Evolutionary conservation across 495 filamentous ascomycete genomes (phyloP).

Genomic region (Xylaria intraflava): DNA sequence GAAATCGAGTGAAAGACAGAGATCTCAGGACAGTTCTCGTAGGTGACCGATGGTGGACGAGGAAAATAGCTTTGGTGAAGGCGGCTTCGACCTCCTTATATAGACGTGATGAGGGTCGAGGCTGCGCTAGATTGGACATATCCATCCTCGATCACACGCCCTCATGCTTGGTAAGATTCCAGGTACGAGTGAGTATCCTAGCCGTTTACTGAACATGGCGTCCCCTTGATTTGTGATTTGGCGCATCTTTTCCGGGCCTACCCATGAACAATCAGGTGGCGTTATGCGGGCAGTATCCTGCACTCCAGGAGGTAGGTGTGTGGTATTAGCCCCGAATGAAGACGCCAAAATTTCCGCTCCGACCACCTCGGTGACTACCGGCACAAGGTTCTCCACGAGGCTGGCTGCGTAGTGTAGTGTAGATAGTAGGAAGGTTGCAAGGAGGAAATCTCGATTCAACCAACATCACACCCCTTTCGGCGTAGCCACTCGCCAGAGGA

Average conservation of each 20-base stretch:
- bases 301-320: not conserved
- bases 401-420: too few species aligned
- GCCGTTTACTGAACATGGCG: not conserved
- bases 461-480: too few species aligned
- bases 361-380: too few species aligned
- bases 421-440: too few species aligned
- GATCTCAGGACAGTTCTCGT: not conserved
- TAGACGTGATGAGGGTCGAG: not conserved
- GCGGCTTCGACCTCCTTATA: conserved; percentile 2
- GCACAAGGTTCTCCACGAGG: too few species aligned
- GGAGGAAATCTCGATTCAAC: too few species aligned
- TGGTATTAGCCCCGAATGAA: not conserved
- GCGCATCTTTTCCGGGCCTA: not conserved
- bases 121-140: not conserved
- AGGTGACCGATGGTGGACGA: not conserved
- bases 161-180: too few species aligned
- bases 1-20: not conserved
- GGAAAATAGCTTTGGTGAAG: not conserved
- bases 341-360: too few species aligned
- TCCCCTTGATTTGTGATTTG: not conserved
- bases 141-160: too few species aligned
- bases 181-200: not conserved
- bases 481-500: too few species aligned
- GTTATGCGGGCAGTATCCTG: conserved; percentile 8
- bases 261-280: not conserved